Conservation (phyloP, 1,139 yeast genomes). For the Suhomyces bolitotheri region DNA sequence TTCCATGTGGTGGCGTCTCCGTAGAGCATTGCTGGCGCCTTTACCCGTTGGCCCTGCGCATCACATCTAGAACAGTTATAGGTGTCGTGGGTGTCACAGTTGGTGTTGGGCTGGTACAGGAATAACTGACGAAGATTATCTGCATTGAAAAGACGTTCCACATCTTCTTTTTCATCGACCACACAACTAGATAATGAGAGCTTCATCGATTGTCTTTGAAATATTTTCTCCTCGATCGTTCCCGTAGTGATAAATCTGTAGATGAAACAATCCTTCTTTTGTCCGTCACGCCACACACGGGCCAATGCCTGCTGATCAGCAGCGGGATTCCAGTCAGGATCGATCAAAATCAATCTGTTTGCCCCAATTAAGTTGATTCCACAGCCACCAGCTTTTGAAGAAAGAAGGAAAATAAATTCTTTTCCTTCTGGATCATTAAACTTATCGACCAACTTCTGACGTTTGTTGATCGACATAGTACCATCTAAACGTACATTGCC, state of each 20-base stretch:
- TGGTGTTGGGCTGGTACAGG: conserved; percentile 63
- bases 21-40: conserved; percentile 86
- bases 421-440: conserved; percentile 89
- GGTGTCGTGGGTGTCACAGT: conserved; percentile 91
- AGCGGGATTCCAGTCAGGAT: conserved; percentile 99
- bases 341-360: conserved; percentile 80
- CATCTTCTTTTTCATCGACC: conserved; percentile 95
- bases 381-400: conserved; percentile 99
- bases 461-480: conserved; percentile 84
- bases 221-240: conserved; percentile 92
- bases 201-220: conserved; percentile 92
- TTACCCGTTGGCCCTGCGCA: conserved; percentile 55
- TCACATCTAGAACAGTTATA: conserved; percentile 83
- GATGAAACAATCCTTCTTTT: conserved; percentile 92
- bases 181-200: conserved; percentile 92
- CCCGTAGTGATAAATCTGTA: conserved; percentile 94
- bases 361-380: conserved; percentile 98
- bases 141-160: conserved; percentile 84
- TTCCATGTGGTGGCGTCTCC: conserved; percentile 99
- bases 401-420: conserved; percentile 83
- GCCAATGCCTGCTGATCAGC: conserved; percentile 98
- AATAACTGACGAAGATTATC: conserved; percentile 79
- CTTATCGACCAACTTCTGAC: conserved; percentile 88
- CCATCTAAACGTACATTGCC: conserved; percentile 91
- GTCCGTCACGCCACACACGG: conserved; percentile 99